Evolutionary conservation across 2,329 filamentous ascomycete species (phyloP).

Genomic region (Biscogniauxia mediterranea): DNA sequence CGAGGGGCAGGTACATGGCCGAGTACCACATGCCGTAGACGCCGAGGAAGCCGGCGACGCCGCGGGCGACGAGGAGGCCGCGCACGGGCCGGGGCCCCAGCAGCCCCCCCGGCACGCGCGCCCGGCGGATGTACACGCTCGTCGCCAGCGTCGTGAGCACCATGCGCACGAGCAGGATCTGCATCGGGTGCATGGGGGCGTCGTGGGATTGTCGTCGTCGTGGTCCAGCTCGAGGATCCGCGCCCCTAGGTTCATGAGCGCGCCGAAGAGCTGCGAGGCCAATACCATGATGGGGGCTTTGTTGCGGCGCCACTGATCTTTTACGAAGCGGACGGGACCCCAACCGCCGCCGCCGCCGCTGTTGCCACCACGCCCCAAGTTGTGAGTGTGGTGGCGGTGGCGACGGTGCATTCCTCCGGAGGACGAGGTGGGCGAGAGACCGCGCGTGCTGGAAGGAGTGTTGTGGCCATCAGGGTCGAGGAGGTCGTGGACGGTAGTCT

Average conservation of each 20-base stretch:
- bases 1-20: slow-evolving; percentile 54
- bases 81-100: slow-evolving; percentile 67
- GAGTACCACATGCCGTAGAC: slow-evolving; percentile 72
- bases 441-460: slow-evolving; percentile 35
- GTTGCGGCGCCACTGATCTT: slow-evolving; percentile 48
- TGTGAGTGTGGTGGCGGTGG: neutral
- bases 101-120: no score
- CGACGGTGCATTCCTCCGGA: slow-evolving; percentile 5
- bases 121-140: slow-evolving; percentile 71
- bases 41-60: slow-evolving; percentile 70
- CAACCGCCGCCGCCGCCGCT: no score
- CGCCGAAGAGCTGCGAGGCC: slow-evolving; percentile 75
- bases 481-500: slow-evolving; percentile 11
- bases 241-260: slow-evolving; percentile 81
- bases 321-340: slow-evolving; percentile 11
- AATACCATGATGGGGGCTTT: slow-evolving; percentile 73
- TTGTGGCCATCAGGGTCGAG: slow-evolving; percentile 35
- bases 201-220: slow-evolving; percentile 14
- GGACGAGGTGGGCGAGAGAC: slow-evolving; percentile 6
- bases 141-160: slow-evolving; percentile 67
- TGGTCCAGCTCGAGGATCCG: slow-evolving; percentile 64
- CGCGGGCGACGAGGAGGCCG: slow-evolving; percentile 65
- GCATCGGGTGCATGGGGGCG: slow-evolving; percentile 75
- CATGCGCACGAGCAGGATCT: slow-evolving; percentile 82
- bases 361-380: no score